phyloP scores from a whole-genome alignment of 371 early-diverging fungal species.

The Dichotomocladium elegans region DNA sequence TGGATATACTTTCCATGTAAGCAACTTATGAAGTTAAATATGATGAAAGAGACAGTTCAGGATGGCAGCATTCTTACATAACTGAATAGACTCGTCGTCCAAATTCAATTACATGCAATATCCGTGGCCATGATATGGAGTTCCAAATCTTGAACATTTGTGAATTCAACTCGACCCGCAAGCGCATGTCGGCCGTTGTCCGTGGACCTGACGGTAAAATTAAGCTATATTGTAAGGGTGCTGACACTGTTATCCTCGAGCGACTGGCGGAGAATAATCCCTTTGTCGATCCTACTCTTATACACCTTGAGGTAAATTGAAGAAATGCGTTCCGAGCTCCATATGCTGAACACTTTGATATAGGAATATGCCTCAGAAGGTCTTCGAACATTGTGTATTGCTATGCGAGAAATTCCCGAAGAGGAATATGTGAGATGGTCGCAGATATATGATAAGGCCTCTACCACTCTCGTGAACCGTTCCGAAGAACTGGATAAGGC shows the following conservation, averaged over 20 bases:
- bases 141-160: conserved; percentile 91
- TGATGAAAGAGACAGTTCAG: neutral
- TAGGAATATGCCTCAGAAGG: conserved; percentile 87
- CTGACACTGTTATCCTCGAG: conserved; percentile 97
- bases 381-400: conserved; percentile 90
- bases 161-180: conserved; percentile 97
- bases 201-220: conserved; percentile 88
- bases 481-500: conserved; percentile 84
- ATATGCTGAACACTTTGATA: too few species aligned
- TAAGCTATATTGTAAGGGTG: conserved; percentile 96
- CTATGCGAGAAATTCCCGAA: conserved; percentile 83
- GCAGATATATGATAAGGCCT: conserved; percentile 78
- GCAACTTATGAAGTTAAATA: neutral
- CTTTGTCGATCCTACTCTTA: conserved; percentile 74
- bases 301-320: conserved; percentile 71
- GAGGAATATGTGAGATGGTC: conserved; percentile 86
- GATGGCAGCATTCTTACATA: too few species aligned
- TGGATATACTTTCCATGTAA: conserved; percentile 60
- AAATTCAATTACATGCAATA: conserved; percentile 74
- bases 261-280: conserved; percentile 74
- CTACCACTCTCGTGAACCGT: conserved; percentile 86
- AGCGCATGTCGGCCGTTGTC: conserved; percentile 95
- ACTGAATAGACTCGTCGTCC: conserved; percentile 80
- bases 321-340: too few species aligned
- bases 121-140: conserved; percentile 63